Evolutionary conservation across 208 protist species (phyloP).

Genomic region (Zelonia costaricensis): DNA sequence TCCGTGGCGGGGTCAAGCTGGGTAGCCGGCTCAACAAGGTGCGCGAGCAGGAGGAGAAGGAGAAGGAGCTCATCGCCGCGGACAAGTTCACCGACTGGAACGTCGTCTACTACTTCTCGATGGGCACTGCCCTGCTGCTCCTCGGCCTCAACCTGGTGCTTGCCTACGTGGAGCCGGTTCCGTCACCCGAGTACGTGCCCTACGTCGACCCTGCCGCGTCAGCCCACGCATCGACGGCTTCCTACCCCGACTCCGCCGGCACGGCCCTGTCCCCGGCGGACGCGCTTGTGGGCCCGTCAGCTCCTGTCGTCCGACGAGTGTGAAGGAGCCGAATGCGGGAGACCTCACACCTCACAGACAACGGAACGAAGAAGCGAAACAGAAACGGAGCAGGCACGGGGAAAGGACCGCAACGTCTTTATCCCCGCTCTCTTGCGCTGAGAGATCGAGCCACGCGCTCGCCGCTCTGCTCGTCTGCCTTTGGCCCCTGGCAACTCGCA

Average conservation of each 20-base stretch:
- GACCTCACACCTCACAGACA: no score
- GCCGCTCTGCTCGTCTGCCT: no score
- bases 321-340: no score
- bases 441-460: no score
- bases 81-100: constrained; percentile 75
- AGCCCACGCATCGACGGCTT: background rate
- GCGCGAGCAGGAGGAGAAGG: constrained; percentile 39
- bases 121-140: constrained; percentile 44
- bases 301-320: no score
- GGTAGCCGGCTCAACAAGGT: constrained; percentile 46
- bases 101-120: constrained; percentile 36
- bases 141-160: constrained; percentile 53
- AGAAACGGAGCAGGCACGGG: no score
- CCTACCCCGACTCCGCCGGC: background rate
- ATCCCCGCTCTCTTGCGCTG: no score
- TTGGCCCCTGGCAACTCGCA: no score
- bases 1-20: constrained; percentile 59
- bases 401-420: no score
- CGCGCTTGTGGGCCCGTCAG: no score
- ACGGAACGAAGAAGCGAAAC: no score
- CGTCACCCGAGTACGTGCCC: constrained; percentile 70
- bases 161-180: constrained; percentile 59
- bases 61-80: constrained; percentile 49
- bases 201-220: constrained; percentile 30
- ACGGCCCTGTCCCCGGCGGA: background rate